Evolutionary conservation across 2,329 filamentous ascomycete species (phyloP), one percentile per base, ranked within the genome.

Genomic region (Stachybotrys chlorohalonatus): DNA sequence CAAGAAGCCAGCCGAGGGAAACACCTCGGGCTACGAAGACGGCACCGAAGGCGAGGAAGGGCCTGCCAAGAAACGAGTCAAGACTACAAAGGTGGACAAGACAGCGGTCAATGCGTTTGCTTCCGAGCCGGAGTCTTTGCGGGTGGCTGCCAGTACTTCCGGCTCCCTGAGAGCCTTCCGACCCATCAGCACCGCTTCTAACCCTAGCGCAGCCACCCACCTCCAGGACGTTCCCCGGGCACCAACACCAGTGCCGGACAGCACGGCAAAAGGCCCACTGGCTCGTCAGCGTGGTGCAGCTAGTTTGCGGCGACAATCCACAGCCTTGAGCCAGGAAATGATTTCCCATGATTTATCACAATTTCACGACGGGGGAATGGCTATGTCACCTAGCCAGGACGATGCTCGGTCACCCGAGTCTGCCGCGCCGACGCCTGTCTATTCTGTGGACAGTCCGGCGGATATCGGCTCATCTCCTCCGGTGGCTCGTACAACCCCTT

Each of bases 391-490:
- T 6, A 70, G 68, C 52, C 75, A 75, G 56, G 78, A 81, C 51
- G 79, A 77, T 52, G 69, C 66, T n/a, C 75, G 75, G 7, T 83
- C 81, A 4, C 81, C 81, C 7, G 79, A 82, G 24, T 82, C 80
- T 11, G 61, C 73, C 42, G 78, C 70, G 0, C 76, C 73, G 13
- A 82, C 80, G 1, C 79, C 79, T 6, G 72, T 75, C 39, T 77
- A 74, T 46, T 79, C 82, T 53, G 81, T 77, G 53, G 77, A 87
- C 54, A 95, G 90, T 53, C 87, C 90, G 5, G 84, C 84, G 51
- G 89, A 90, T 53, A 90, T 97, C 62, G 88, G 88, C 1, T 97
- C 94, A 0, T 97, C 93, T 4, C 93, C 93, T 13, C 94, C 94
- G 1, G 78, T 95, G 1, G 84, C 91, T 58, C 80, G 83, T 59